Evolutionary conservation across 495 filamentous ascomycete genomes (phyloP).

Genomic region (Penicillium simplicissimum): DNA sequence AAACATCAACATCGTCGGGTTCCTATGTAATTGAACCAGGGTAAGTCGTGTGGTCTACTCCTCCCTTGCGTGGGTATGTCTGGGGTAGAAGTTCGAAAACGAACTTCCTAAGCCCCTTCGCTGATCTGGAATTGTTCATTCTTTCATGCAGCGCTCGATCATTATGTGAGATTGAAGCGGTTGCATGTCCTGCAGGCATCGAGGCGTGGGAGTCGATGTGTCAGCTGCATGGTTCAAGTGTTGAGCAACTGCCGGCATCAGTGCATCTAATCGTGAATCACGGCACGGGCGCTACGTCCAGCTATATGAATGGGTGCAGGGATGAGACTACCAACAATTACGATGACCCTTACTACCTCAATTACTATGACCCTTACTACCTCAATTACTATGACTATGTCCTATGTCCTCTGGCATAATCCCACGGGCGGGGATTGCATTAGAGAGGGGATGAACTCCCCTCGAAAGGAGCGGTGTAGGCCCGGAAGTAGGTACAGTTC

Average conservation of each 20-base stretch:
- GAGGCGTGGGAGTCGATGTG: slow-evolving; percentile 13
- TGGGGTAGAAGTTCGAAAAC: slow-evolving; percentile 11
- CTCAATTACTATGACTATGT: neutral
- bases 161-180: slow-evolving; percentile 9
- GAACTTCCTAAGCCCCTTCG: slow-evolving; percentile 16
- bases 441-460: neutral
- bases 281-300: neutral
- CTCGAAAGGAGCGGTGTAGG: slow-evolving; percentile 25
- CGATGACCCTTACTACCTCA: neutral
- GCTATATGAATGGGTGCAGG: neutral
- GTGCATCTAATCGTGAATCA: slow-evolving; percentile 9
- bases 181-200: slow-evolving; percentile 15
- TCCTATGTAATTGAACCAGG: too few relatives aligned
- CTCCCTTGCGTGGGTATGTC: slow-evolving; percentile 23
- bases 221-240: slow-evolving; percentile 26
- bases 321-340: neutral
- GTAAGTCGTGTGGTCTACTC: slow-evolving; percentile 16
- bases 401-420: neutral
- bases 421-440: neutral
- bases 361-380: too few relatives aligned
- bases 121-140: slow-evolving; percentile 1
- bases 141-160: slow-evolving; percentile 14
- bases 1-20: slow-evolving; percentile 15
- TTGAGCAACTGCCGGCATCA: slow-evolving; percentile 6
- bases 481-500: neutral